Base-by-base conservation (phyloP, 2,329 filamentous ascomycete genomes). In the Coleophoma cylindrospora region DNA sequence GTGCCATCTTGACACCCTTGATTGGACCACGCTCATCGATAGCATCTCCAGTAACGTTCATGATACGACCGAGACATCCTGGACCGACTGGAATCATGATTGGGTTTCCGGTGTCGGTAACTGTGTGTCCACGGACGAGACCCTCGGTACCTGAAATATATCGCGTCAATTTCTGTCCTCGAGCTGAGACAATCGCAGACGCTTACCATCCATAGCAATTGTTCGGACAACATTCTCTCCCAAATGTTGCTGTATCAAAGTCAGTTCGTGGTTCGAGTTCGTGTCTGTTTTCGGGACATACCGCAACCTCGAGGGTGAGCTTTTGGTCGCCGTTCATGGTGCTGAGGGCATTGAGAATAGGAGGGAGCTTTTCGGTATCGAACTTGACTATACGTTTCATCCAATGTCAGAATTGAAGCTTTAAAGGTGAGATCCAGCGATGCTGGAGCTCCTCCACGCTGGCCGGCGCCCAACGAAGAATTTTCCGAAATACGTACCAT, bases 21-120 rank as follows among this genome's bases (percentile, higher is more conserved):
- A 99, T 90, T 64, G 94, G 94, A 64, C 94, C 94, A 80, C 94
- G 91, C 84, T 97, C 94, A 73, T 99, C 94, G 77, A 99, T 97
- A 71, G 94, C 94, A 77, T 99, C 92, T 84, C 94, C 94, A 80
- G 94, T 99, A 79, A 99, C 94, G 85, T 99, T 99, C 80, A 99
- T 91, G 83, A 99, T 99, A 81, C 94, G 94, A 69, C 94, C 94
- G 65, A 99, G 89, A 63, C 91, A 96, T 72, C 80, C 89, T 70
- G 84, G 83, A 68, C 94, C 94, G 75, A 97, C 92, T 70, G 92
- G 92, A 67, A 99, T 91, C 76, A 83, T 91, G 81, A 99, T 99
- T 71, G 94, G 94, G 64, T 84, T 79, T 72, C 94, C 94, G 70
- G 92, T 96, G 76, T 99, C 94, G 66, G 74, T 75, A 64, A 86